These are phyloP conservation scores for Papiliotrema flavescens DNA, from an alignment of 1,284 basidiomycete genomes.

Conservation along the genomic window DNA sequence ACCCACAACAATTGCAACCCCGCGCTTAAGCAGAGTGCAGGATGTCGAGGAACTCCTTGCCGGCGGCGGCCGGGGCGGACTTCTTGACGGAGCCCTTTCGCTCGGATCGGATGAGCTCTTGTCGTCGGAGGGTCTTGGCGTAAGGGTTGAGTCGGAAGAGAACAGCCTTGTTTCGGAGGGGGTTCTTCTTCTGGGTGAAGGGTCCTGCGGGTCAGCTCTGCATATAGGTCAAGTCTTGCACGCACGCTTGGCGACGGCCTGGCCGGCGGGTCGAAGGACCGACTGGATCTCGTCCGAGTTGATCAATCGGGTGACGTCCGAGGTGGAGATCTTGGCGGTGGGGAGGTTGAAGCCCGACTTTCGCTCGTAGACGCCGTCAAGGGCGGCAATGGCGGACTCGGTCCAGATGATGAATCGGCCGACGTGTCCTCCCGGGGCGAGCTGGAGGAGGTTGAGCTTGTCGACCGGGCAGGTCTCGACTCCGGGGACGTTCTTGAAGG, in stretches of 20 bases:
- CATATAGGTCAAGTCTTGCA: not conserved
- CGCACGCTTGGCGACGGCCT: constrained; percentile 52
- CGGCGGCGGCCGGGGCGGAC: constrained; percentile 56
- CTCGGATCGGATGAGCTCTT: constrained; percentile 61
- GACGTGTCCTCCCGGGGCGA: constrained; percentile 98
- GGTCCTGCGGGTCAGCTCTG: constrained; percentile 55
- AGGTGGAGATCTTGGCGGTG: constrained; percentile 92
- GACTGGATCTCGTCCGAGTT: constrained; percentile 97
- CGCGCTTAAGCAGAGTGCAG: constrained; percentile 75
- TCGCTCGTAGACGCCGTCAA: constrained; percentile 91
- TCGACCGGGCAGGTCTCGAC: constrained; percentile 96
- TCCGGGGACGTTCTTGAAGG: constrained; percentile 98
- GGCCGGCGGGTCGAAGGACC: constrained; percentile 73
- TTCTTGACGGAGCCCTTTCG: constrained; percentile 49
- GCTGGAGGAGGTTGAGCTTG: constrained; percentile 94
- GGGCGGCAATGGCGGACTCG: constrained; percentile 84
- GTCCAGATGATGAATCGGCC: constrained; percentile 99
- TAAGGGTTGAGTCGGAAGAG: constrained; percentile 99
- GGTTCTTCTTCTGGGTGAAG: constrained; percentile 99
- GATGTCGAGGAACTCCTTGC: constrained; percentile 80
- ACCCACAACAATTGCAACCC: constrained; percentile 3
- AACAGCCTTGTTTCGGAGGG: constrained; percentile 89
- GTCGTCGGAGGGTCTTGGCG: constrained; percentile 86
- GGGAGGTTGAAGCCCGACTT: constrained; percentile 97
- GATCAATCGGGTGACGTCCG: constrained; percentile 96